Conservation (phyloP, 306 rosid species). For the Calophaca sinica region DNA sequence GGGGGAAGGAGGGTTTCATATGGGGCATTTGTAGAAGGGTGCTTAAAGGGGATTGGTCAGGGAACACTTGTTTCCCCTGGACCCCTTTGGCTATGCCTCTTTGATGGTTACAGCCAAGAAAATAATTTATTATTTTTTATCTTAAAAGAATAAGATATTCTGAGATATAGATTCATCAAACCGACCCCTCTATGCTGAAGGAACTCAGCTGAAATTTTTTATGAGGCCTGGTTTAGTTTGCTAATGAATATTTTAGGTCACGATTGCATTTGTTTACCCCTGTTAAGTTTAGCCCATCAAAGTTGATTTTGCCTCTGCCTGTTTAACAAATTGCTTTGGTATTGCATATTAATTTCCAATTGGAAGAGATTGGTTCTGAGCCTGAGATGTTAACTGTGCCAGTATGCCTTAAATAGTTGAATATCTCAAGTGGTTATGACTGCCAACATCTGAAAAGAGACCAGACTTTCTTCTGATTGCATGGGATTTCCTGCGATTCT, state of each 20-base stretch:
- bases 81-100: constrained; percentile 22
- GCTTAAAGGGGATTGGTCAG: background rate
- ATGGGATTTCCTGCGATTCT: constrained; percentile 2
- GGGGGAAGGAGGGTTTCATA: constrained; percentile 2
- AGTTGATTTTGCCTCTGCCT: background rate
- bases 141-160: constrained; percentile 13
- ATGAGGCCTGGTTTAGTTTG: constrained; percentile 14
- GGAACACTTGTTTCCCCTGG: background rate
- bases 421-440: constrained; percentile 5
- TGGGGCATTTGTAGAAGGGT: constrained; percentile 18
- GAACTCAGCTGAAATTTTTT: constrained; percentile 23
- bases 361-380: constrained; percentile 29
- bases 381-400: constrained; percentile 4
- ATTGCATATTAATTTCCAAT: constrained; percentile 14
- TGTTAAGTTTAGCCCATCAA: constrained; percentile 10
- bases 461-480: constrained; percentile 35
- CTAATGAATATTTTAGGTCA: constrained; percentile 26
- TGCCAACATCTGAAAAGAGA: constrained; percentile 30
- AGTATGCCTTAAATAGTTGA: constrained; percentile 22
- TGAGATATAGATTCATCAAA: constrained; percentile 26
- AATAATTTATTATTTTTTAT: constrained; percentile 23
- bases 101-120: background rate
- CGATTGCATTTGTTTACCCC: constrained; percentile 3
- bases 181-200: background rate
- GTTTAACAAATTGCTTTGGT: constrained; percentile 18